These are phyloP conservation scores for Tricladium varicosporioides DNA, from an alignment of 2,329 filamentous ascomycete species.

Conservation along the genomic window DNA sequence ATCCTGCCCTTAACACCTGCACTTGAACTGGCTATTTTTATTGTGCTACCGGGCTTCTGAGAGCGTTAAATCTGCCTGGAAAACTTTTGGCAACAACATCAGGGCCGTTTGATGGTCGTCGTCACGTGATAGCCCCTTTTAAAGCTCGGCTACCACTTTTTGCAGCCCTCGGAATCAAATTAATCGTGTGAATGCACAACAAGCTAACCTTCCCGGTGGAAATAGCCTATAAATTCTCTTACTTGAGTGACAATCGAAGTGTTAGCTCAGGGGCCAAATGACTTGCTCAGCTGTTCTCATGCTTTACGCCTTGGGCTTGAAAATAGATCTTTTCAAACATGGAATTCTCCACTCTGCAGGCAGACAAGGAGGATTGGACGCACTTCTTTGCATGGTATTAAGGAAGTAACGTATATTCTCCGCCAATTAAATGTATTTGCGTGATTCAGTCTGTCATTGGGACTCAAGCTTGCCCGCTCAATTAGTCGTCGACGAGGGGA, in stretches of 20 bases:
- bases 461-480: not conserved
- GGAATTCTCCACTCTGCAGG: not conserved
- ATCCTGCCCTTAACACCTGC: not conserved
- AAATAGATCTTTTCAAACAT: not conserved
- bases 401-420: not conserved
- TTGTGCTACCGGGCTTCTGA: not conserved
- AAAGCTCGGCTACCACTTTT: conserved; percentile 12
- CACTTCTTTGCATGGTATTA: not conserved
- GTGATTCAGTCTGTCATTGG: not conserved
- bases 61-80: too few relatives aligned
- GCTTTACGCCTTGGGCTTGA: not conserved
- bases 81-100: not conserved
- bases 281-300: not conserved
- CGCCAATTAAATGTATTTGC: not conserved
- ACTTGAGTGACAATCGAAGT: not conserved
- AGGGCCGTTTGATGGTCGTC: not conserved
- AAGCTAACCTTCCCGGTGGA: not conserved
- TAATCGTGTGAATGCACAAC: too few relatives aligned
- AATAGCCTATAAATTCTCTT: not conserved
- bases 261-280: not conserved
- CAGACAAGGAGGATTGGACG: not conserved
- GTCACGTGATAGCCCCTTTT: conserved; percentile 12
- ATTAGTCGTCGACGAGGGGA: not conserved
- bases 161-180: conserved; percentile 1
- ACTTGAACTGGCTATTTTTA: not conserved